These are phyloP conservation scores for Zasmidium citrigriseum DNA, from an alignment of 2,329 filamentous ascomycete genomes.

Conservation along the genomic window DNA sequence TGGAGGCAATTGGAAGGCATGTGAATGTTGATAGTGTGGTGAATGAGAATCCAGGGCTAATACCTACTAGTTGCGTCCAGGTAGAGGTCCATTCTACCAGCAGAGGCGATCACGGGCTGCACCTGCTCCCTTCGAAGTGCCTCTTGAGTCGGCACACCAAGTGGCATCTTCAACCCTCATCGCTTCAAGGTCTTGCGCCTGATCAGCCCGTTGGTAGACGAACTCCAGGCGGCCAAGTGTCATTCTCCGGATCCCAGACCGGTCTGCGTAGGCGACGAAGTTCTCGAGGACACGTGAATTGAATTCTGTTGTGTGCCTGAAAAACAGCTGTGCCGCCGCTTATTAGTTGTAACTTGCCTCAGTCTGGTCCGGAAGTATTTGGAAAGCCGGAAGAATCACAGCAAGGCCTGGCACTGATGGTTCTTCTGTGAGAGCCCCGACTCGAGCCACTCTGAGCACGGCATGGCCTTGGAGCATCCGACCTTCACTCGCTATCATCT, in stretches of 20 bases:
- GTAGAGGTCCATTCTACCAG: background rate
- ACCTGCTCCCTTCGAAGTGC: no score
- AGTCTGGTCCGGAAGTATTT: background rate
- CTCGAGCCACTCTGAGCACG: background rate
- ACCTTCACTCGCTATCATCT: background rate
- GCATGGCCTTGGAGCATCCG: background rate
- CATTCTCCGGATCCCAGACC: no score
- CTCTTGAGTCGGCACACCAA: no score
- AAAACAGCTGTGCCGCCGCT: background rate
- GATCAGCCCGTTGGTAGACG: no score
- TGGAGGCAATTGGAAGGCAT: background rate
- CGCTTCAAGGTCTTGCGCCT: no score
- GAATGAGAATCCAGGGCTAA: background rate
- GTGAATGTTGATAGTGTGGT: background rate
- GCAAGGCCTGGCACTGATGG: background rate
- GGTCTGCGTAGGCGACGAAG: background rate
- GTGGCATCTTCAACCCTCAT: no score
- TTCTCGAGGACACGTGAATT: no score
- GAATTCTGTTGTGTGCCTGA: background rate
- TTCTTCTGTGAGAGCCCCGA: background rate
- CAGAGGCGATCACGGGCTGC: background rate
- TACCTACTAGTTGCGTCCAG: background rate
- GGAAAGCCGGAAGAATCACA: background rate
- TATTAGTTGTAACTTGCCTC: background rate
- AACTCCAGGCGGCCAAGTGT: no score